phyloP scores from a whole-genome alignment of 2,329 filamentous ascomycete genomes.

The Beauveria sp. region DNA sequence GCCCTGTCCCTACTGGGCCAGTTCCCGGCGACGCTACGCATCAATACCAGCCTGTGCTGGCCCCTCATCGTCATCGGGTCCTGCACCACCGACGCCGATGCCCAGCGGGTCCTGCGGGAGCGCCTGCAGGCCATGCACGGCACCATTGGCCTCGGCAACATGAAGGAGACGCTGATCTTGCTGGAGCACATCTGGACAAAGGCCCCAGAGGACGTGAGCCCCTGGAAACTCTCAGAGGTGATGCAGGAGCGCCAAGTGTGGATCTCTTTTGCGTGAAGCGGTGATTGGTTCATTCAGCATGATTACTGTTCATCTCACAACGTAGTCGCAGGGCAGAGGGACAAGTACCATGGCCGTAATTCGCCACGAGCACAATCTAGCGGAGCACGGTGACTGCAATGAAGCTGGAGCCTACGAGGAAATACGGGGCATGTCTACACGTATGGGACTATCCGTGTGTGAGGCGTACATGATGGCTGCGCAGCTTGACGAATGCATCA shows the following conservation, averaged over 20 bases:
- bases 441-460: neutral
- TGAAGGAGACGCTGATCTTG: constrained; percentile 33
- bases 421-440: neutral
- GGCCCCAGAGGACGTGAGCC: constrained; percentile 23
- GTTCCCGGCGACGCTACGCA: constrained; percentile 24
- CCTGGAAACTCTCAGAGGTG: constrained; percentile 36
- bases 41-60: constrained; percentile 34
- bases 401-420: neutral
- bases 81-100: constrained; percentile 25
- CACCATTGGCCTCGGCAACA: constrained; percentile 37
- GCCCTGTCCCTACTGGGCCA: constrained; percentile 24
- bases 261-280: constrained; percentile 38
- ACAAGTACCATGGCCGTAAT: too few species aligned
- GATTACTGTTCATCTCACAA: neutral
- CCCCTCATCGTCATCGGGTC: constrained; percentile 31
- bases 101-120: constrained; percentile 27
- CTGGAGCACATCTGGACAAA: constrained; percentile 35
- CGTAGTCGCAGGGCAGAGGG: too few species aligned
- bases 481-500: constrained; percentile 91
- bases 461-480: constrained; percentile 68
- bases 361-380: neutral
- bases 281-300: neutral
- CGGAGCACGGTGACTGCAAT: neutral
- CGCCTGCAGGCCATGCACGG: constrained; percentile 27
- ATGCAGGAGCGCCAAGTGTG: constrained; percentile 39